Conservation (phyloP, 1,284 basidiomycete genomes). For the Ustilago cynodontis region DNA sequence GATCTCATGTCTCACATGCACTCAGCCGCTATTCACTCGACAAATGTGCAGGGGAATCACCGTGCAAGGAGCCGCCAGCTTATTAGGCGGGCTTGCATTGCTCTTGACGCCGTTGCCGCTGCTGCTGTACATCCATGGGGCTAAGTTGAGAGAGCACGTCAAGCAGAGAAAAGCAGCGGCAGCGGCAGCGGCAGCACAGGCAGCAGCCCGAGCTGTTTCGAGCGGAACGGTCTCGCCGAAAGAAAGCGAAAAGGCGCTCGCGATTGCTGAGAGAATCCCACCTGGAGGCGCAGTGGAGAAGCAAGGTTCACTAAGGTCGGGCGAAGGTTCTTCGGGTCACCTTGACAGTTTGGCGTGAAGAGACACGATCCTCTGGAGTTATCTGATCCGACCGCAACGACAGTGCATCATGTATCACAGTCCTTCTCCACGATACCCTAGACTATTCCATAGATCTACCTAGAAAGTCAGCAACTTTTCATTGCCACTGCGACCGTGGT, state of each 20-base stretch:
- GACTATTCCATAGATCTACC: too few relatives aligned
- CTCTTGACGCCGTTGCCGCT: slow-evolving; percentile 41
- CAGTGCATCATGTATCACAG: too few relatives aligned
- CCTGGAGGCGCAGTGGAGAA: slow-evolving; percentile 20
- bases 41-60: slow-evolving; percentile 43
- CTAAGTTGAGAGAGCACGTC: slow-evolving; percentile 31
- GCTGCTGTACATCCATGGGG: slow-evolving; percentile 39
- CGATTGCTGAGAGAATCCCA: slow-evolving; percentile 14
- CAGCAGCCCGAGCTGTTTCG: slow-evolving; percentile 5
- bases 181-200: slow-evolving; percentile 26
- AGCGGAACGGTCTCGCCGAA: not conserved
- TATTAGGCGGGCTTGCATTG: slow-evolving; percentile 37
- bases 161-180: slow-evolving; percentile 28
- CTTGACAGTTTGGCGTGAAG: not conserved
- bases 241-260: not conserved
- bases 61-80: slow-evolving; percentile 37
- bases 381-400: too few relatives aligned
- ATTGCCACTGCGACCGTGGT: too few relatives aligned
- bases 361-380: not conserved
- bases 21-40: slow-evolving; percentile 35
- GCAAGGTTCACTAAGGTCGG: slow-evolving; percentile 5
- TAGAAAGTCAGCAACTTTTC: too few relatives aligned
- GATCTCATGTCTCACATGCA: too few relatives aligned
- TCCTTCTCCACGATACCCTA: too few relatives aligned
- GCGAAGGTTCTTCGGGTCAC: slow-evolving; percentile 10